Conservation (phyloP, 225 moss, liverwort and hornwort species). For the Rhytidiadelphus loreus region DNA sequence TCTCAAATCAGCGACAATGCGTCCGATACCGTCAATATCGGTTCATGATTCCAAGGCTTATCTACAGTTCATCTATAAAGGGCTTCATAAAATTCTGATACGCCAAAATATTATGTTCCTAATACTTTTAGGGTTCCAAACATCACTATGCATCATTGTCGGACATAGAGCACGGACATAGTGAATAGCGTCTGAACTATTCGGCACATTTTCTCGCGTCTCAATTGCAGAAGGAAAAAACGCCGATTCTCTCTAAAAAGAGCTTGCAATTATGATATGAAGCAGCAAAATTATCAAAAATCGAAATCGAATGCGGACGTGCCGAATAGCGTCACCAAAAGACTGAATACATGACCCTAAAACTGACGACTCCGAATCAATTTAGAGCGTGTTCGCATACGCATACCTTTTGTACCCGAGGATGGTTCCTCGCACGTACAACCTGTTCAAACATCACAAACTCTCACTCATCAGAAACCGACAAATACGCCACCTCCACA, state of each 20-base stretch:
- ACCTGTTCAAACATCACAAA: constrained; percentile 22
- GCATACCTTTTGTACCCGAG: constrained; percentile 73
- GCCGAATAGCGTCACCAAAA: neutral
- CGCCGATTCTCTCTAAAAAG: neutral
- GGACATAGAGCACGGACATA: neutral
- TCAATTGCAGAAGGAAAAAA: too few relatives aligned
- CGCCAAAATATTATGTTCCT: neutral
- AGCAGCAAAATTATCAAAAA: neutral
- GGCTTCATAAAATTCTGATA: neutral
- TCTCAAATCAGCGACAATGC: neutral
- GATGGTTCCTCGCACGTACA: constrained; percentile 75
- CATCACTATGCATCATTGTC: neutral
- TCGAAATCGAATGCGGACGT: neutral
- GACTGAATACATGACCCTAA: neutral
- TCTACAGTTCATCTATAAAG: neutral
- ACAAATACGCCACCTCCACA: neutral
- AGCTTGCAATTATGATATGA: neutral
- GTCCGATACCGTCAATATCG: neutral
- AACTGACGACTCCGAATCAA: neutral
- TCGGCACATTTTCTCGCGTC: neutral
- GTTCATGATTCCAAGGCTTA: neutral
- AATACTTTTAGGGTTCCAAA: neutral
- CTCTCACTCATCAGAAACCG: neutral
- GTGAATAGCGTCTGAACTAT: neutral
- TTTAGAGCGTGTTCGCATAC: neutral